A percentile compares a stretch with the other conserved stretches of the same genome.
phyloP scores from a whole-genome alignment of 2,329 filamentous ascomycete genomes.

The Penicillium rolfsii region DNA sequence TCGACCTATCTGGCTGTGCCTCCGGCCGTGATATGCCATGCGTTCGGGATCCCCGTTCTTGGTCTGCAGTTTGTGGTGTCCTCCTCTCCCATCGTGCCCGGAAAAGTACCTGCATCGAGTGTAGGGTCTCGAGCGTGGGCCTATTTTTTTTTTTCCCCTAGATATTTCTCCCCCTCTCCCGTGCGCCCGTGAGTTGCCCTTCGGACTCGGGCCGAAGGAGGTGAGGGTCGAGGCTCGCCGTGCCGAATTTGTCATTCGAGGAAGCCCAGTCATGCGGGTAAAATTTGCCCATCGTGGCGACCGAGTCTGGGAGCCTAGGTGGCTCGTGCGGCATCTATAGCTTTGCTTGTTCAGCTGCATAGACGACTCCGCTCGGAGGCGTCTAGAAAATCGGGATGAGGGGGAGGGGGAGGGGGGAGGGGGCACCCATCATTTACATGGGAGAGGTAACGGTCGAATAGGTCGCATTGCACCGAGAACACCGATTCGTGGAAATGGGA shows the following conservation, averaged over 20 bases:
- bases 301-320: conserved; percentile 4
- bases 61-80: neutral
- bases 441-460: neutral
- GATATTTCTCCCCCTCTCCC: neutral
- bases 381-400: neutral
- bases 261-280: neutral
- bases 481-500: conserved; percentile 14
- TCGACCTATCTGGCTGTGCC: conserved; percentile 5
- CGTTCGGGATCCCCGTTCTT: neutral
- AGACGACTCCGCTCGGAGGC: neutral
- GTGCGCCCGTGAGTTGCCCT: neutral
- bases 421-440: neutral
- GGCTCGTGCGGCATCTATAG: conserved; percentile 5
- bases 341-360: conserved; percentile 1
- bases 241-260: conserved; percentile 17
- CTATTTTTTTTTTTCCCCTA: neutral
- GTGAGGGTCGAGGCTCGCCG: neutral
- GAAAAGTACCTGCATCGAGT: conserved; percentile 16
- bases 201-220: conserved; percentile 25
- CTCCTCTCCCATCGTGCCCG: neutral
- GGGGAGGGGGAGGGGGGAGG: too few species aligned
- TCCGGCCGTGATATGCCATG: conserved; percentile 3
- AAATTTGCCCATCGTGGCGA: neutral
- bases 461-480: neutral
- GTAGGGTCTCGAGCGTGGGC: neutral